A percentile compares a stretch with the other conserved stretches of the same genome.
Conservation (phyloP, 352 stramenopile genomes). For the Globisporangium mamillatum region DNA sequence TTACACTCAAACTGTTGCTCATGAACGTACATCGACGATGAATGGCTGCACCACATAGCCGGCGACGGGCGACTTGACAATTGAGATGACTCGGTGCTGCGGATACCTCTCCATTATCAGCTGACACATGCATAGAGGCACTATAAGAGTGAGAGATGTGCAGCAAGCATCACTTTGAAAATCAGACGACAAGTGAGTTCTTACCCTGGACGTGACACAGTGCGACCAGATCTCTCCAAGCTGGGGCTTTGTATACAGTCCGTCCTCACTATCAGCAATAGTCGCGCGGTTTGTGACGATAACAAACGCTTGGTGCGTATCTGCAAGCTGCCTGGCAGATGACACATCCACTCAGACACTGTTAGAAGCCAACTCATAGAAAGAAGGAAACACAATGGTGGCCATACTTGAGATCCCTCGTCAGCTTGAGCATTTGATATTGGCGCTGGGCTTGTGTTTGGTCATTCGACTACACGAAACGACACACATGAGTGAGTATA, state of each 20-base stretch:
- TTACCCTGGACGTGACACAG: constrained; percentile 61
- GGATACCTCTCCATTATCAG: constrained; percentile 64
- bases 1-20: not conserved
- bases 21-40: constrained; percentile 39
- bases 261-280: constrained; percentile 34
- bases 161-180: not conserved
- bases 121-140: constrained; percentile 21
- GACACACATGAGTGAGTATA: not conserved
- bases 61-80: constrained; percentile 62
- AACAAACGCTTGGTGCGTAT: constrained; percentile 62
- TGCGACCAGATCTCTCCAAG: constrained; percentile 71
- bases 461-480: constrained; percentile 28
- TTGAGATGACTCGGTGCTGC: constrained; percentile 43
- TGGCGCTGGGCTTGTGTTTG: constrained; percentile 39
- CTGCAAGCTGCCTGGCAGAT: constrained; percentile 45
- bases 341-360: not conserved
- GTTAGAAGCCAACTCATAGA: not conserved
- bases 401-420: constrained; percentile 55
- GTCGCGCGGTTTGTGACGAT: constrained; percentile 65
- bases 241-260: constrained; percentile 57
- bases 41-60: constrained; percentile 66
- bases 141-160: constrained; percentile 2
- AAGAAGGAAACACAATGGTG: not conserved
- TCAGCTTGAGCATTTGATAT: constrained; percentile 44
- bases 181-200: not conserved